phyloP scores from a whole-genome alignment of 139 green algal genomes.

The Chlamydomonas sphaeroides region DNA sequence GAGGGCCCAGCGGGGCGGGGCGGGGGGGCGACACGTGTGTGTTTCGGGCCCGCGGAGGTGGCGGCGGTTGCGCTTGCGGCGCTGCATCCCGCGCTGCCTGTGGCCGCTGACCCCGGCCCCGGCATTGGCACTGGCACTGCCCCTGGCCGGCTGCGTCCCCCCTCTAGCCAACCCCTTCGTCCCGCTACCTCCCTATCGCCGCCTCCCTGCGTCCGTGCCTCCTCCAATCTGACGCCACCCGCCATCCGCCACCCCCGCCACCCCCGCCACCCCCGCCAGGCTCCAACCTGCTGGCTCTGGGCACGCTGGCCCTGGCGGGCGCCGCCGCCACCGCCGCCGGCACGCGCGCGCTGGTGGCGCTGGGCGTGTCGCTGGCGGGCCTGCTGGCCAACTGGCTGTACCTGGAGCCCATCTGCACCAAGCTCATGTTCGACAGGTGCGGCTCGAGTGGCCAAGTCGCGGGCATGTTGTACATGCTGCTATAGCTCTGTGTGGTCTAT shows the following conservation, averaged over 20 bases:
- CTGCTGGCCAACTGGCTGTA: conserved; percentile 66
- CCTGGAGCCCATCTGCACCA: conserved; percentile 69
- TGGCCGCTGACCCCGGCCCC: too few relatives aligned
- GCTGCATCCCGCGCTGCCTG: too few relatives aligned
- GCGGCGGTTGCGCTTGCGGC: too few relatives aligned
- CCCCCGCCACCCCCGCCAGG: background rate
- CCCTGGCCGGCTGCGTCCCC: too few relatives aligned
- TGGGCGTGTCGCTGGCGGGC: conserved; percentile 52
- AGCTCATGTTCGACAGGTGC: conserved; percentile 75
- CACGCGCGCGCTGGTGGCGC: conserved; percentile 15
- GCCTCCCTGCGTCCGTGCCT: too few relatives aligned
- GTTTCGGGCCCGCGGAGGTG: too few relatives aligned
- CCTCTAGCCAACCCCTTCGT: too few relatives aligned
- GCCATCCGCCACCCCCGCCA: background rate
- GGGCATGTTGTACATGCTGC: conserved; percentile 59
- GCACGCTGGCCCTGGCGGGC: conserved; percentile 19
- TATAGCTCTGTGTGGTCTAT: conserved; percentile 63
- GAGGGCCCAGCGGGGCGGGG: too few relatives aligned
- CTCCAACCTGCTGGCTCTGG: conserved; percentile 42
- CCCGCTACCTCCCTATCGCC: too few relatives aligned
- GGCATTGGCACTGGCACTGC: too few relatives aligned
- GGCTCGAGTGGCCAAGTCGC: conserved; percentile 44
- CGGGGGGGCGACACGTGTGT: too few relatives aligned
- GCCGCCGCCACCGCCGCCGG: conserved; percentile 5
- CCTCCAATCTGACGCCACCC: too few relatives aligned